Base-by-base conservation (phyloP, 768 basidiomycete genomes). In the Pleurotus platypus region DNA sequence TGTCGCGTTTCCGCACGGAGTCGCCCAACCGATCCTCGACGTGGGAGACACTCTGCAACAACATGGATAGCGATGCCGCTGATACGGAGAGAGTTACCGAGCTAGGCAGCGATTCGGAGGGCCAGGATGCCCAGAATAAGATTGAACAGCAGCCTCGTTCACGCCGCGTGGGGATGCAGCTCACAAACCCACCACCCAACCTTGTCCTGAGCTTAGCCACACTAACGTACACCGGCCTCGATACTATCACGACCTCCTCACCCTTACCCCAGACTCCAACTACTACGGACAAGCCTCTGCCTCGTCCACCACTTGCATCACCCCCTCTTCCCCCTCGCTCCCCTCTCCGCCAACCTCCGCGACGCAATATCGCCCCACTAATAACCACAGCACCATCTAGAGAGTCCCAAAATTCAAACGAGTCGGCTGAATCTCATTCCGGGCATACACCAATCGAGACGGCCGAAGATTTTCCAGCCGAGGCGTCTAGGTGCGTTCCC, bases 251-350 rank as follows among this genome's bases (percentile, higher is more conserved):
- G 24, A 39, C 58, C 18, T 35, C 45, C 22, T 38, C 39, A 49
- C 47, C 56, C 37, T 9, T 11, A 11, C 56, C 48, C 13, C 27
- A 47, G 18, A 49, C 45, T 12, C 56, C 56, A 39, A 47, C 30
- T 13, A 47, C 46, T 38, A 26, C 47, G 24, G 48, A 42, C 47
- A 42, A 47, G 18, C 56, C 56, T 16, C 16, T 49, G 24, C 46
- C 46, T 27, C 47, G 47, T 39, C 47, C 22, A 35, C 55, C 55
- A 26, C 54, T 50, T 18, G 45, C 50, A 42, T 51, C 64, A 46
- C 64, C 65, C 20, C 59, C 61, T 35, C 16, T 62, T 27, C 67
- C 67, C 37, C 58, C 62, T 45, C 65, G 67, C 26, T 69, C 67
- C 12, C 67, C 67, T 3, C 62, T 67, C 16, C 55, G 67, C 40